These are phyloP conservation scores for Leptomonas pyrrhocoris DNA, from an alignment of 208 protist species.

Conservation along the genomic window DNA sequence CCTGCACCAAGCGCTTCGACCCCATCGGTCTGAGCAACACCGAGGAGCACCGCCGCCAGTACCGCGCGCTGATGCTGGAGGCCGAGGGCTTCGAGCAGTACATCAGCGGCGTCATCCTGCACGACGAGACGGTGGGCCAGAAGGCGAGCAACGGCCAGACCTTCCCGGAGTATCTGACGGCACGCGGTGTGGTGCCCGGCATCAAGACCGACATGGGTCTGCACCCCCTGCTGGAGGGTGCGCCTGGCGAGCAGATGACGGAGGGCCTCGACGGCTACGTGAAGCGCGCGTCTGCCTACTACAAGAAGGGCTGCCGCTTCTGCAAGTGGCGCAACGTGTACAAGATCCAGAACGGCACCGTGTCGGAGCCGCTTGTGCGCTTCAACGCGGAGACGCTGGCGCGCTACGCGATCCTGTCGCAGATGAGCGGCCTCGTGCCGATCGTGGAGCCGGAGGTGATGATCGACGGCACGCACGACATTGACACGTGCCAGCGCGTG, in stretches of 20 bases:
- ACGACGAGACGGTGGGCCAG: slow-evolving; percentile 96
- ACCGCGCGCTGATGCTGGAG: slow-evolving; percentile 88
- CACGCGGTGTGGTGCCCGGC: slow-evolving; percentile 89
- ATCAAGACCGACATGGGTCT: slow-evolving; percentile 96
- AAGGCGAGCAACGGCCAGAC: slow-evolving; percentile 79
- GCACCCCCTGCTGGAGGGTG: slow-evolving; percentile 75
- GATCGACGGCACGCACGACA: slow-evolving; percentile 95
- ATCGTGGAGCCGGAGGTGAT: slow-evolving; percentile 98
- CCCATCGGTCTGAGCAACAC: slow-evolving; percentile 90
- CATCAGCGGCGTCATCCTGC: slow-evolving; percentile 97
- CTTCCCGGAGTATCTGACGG: slow-evolving; percentile 87
- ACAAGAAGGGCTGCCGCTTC: slow-evolving; percentile 95
- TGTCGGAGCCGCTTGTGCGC: slow-evolving; percentile 88
- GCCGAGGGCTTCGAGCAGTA: slow-evolving; percentile 84
- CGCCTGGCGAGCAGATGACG: slow-evolving; percentile 92
- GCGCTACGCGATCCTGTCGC: slow-evolving; percentile 95
- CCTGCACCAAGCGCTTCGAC: slow-evolving; percentile 90
- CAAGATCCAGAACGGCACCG: slow-evolving; percentile 91
- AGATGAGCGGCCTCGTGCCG: slow-evolving; percentile 95
- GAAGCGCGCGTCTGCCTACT: slow-evolving; percentile 91
- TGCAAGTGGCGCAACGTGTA: slow-evolving; percentile 97
- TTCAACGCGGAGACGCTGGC: slow-evolving; percentile 95
- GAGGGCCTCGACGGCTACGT: slow-evolving; percentile 95
- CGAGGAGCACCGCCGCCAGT: slow-evolving; percentile 88
- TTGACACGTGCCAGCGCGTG: slow-evolving; percentile 84